Base-by-base conservation (phyloP, 75 land plant species). In the Pseudotsuga menziesii region DNA sequence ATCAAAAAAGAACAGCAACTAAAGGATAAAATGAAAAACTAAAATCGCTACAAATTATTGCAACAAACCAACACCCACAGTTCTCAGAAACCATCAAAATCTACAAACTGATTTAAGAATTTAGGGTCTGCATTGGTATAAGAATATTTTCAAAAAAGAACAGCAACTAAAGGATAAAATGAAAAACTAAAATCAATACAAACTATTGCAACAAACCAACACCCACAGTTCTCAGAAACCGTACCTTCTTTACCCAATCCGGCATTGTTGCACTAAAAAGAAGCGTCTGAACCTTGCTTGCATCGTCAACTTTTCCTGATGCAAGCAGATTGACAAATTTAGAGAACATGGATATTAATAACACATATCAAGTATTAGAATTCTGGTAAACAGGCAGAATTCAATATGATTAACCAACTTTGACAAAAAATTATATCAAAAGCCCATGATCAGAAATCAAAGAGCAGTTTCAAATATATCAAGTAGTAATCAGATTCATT, bases 201-300 rank as follows among this genome's bases (percentile, higher is more conserved):
- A 57, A 2, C 20, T 39, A 64, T 48, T 48, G 44, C 6, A 11
- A 56, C 35, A 39, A 76, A 15, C 20, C 6, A 9, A 29, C 9
- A 12, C 19, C 19, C 20, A 77, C 54, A 77, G 36, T 44, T n/a
- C 7, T 64, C 22, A 69, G 52, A 41, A 75, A 75, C 77, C 73
- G 11, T 23, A 93, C 98, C 81, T 94, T 58, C 63, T 92, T 88
- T 73, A 97, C 99, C 98, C 99, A 97, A 57, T 58, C 82, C 13
- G 99, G 99, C 77, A 97, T 83, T 13, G 99, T 97, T 32, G 99
- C 99, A 85, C 99, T 97, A 78, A 97, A 97, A 25, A 97, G 90
- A 76, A 97, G 90, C 19, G 99, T 97, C 69, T 97, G 99, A 55
- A 97, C 98, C 66, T 88, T 87, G 59, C 78, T 85, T 2, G 79